Conservation (phyloP, 1,284 basidiomycete species). For the Phenoliferia sp. region DNA sequence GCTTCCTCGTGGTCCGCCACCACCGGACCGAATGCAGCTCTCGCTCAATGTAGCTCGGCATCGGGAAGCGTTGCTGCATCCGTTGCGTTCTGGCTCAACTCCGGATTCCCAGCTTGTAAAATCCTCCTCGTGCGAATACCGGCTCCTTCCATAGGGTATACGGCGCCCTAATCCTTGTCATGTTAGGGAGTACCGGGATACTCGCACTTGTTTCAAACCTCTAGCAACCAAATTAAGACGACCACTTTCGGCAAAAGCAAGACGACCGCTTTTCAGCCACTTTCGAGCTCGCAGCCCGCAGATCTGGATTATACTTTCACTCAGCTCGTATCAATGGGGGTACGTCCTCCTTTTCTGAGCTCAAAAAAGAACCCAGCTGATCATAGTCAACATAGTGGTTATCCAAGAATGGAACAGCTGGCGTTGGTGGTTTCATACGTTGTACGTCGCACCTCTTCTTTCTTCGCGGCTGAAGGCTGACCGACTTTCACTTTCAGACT, state of each 20-base stretch:
- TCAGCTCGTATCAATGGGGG: background rate
- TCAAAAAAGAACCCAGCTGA: no score
- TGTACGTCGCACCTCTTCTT: background rate
- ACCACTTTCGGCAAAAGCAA: background rate
- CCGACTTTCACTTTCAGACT: background rate
- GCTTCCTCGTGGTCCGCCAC: slow-evolving; percentile 12
- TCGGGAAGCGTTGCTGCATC: slow-evolving; percentile 5
- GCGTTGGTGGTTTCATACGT: background rate
- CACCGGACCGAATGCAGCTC: slow-evolving; percentile 24
- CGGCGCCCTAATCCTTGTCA: background rate
- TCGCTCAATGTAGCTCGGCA: slow-evolving; percentile 10
- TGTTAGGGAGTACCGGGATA: background rate
- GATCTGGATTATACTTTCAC: background rate
- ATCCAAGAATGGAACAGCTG: background rate
- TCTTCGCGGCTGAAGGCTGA: background rate
- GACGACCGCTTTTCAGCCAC: background rate
- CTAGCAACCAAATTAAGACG: background rate
- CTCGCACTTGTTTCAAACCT: background rate
- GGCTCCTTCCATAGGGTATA: background rate
- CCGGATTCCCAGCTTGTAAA: slow-evolving; percentile 20
- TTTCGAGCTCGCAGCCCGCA: background rate
- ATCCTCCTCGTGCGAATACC: slow-evolving; percentile 6
- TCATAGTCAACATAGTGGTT: background rate
- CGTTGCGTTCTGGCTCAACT: slow-evolving; percentile 16
- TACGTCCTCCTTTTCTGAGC: background rate